These are phyloP conservation scores for Pestalotiopsis sp. DNA, from an alignment of 2,329 filamentous ascomycete species.

Conservation along the genomic window DNA sequence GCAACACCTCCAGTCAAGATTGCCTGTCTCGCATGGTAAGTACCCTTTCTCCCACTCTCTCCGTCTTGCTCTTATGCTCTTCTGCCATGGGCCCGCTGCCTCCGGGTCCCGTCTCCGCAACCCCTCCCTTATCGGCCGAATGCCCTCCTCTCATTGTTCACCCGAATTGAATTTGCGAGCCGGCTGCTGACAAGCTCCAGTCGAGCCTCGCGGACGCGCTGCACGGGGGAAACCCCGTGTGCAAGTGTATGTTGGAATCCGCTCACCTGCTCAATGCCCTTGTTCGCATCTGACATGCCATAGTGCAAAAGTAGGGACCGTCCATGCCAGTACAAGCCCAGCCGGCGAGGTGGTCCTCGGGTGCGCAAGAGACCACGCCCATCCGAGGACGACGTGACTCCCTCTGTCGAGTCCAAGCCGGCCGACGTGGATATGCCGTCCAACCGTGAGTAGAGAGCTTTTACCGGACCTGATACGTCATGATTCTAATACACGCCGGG, in stretches of 20 bases:
- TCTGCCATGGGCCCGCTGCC: neutral
- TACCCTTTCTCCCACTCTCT: neutral
- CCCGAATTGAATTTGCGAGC: neutral
- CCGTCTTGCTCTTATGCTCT: neutral
- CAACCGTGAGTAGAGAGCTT: conserved; percentile 31
- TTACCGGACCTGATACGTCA: conserved; percentile 1
- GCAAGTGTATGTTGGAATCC: conserved; percentile 4
- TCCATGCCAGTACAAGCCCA: conserved; percentile 45
- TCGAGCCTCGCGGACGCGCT: conserved; percentile 11
- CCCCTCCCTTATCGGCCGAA: neutral
- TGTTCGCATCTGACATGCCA: conserved; percentile 16
- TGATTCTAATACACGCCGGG: conserved; percentile 16
- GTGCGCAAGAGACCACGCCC: conserved; percentile 40
- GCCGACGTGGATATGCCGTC: conserved; percentile 30
- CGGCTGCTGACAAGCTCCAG: conserved; percentile 5
- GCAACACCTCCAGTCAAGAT: conserved; percentile 12
- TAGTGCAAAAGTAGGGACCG: conserved; percentile 41
- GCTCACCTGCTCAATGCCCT: neutral
- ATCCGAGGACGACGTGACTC: conserved; percentile 28
- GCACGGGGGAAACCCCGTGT: conserved; percentile 10
- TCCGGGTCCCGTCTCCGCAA: neutral
- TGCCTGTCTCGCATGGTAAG: conserved; percentile 11
- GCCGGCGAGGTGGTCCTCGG: conserved; percentile 44
- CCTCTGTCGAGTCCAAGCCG: conserved; percentile 26
- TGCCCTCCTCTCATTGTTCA: neutral